Conservation (phyloP, 495 filamentous ascomycete genomes). For the Chaetomium cochliodes region DNA sequence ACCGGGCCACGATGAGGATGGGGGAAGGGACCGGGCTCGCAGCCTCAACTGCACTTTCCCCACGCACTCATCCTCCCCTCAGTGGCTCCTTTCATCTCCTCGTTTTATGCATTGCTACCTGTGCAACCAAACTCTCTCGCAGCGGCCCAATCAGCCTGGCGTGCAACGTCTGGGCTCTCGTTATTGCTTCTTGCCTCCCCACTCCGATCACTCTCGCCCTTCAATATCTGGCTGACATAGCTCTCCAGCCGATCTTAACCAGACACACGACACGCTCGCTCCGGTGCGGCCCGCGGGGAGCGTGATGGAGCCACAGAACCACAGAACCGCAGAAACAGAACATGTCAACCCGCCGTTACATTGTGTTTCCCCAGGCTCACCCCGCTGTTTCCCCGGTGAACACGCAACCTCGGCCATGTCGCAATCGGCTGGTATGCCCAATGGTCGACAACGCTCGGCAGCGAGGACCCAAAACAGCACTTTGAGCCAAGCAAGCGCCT, state of each 20-base stretch:
- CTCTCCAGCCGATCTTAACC: background rate
- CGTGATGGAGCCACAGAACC: constrained; percentile 9
- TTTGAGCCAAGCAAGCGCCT: background rate
- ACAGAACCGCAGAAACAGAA: background rate
- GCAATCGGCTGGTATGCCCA: constrained; percentile 27
- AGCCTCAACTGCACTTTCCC: constrained; percentile 9
- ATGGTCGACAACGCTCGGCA: constrained; percentile 14
- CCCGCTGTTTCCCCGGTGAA: background rate
- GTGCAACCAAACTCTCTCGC: constrained; percentile 32
- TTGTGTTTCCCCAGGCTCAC: constrained; percentile 19
- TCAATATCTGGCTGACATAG: constrained; percentile 20
- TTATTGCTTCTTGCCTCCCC: constrained; percentile 27
- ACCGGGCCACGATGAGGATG: background rate
- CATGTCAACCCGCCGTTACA: constrained; percentile 33
- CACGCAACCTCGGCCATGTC: constrained; percentile 1
- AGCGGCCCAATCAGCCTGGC: constrained; percentile 24
- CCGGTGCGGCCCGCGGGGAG: constrained; percentile 9
- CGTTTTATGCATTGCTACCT: constrained; percentile 37
- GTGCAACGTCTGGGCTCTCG: constrained; percentile 6
- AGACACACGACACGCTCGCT: constrained; percentile 6
- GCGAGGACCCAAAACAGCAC: constrained; percentile 15
- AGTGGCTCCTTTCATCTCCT: constrained; percentile 26
- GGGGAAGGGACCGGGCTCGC: background rate
- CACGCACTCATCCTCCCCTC: constrained; percentile 19
- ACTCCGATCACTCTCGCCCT: constrained; percentile 8